phyloP scores from a whole-genome alignment of 768 basidiomycete species.

The Hirschioporus abietinus region DNA sequence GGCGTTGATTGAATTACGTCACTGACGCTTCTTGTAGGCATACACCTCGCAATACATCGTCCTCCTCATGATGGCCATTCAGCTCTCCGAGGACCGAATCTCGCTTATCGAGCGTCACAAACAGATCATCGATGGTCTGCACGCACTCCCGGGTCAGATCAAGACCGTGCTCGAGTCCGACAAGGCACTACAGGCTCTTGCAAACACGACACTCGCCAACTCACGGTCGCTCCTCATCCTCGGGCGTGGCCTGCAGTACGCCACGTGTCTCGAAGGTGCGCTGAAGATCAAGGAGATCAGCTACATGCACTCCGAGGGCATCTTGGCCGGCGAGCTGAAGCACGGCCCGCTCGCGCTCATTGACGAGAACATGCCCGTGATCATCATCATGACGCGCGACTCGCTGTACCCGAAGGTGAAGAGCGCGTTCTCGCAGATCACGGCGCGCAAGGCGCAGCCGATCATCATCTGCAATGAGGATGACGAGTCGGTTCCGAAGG shows the following conservation, averaged over 20 bases:
- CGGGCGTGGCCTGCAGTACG: constrained; percentile 98
- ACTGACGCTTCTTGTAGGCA: constrained; percentile 43
- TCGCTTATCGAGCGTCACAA: constrained; percentile 86
- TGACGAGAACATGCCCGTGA: constrained; percentile 98
- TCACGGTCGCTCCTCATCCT: constrained; percentile 91
- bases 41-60: constrained; percentile 99
- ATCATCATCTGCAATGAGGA: constrained; percentile 95
- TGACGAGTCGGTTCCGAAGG: constrained; percentile 70
- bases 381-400: constrained; percentile 99
- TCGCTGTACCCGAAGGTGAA: constrained; percentile 98
- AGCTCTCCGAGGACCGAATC: constrained; percentile 95
- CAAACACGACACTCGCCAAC: constrained; percentile 65
- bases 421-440: constrained; percentile 93
- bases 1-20: constrained; percentile 3
- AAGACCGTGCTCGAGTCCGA: constrained; percentile 82
- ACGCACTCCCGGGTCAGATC: constrained; percentile 86
- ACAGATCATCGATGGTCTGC: constrained; percentile 90
- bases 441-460: constrained; percentile 92
- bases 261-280: constrained; percentile 96
- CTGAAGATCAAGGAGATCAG: constrained; percentile 99
- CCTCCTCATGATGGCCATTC: constrained; percentile 96
- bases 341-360: constrained; percentile 97
- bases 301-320: constrained; percentile 86
- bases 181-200: constrained; percentile 70
- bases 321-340: constrained; percentile 97